Evolutionary conservation across 2,329 filamentous ascomycete genomes (phyloP).

Genomic region (Lomentospora prolificans): DNA sequence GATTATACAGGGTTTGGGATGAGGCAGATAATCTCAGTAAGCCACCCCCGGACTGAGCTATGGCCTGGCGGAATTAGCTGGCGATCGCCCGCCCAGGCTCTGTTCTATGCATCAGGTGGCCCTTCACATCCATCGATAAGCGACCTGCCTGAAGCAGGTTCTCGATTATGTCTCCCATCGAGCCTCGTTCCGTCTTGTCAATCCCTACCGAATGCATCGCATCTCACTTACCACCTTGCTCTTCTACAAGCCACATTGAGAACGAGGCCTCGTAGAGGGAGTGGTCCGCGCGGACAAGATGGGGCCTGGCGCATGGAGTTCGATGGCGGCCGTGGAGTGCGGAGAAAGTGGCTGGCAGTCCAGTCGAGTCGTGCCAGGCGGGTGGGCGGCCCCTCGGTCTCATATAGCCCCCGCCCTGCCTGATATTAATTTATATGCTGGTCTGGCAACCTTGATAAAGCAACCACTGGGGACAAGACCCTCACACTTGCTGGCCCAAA

Average conservation of each 20-base stretch:
- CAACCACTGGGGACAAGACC: background rate
- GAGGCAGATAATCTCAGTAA: background rate
- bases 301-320: too few relatives aligned
- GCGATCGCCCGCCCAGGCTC: too few relatives aligned
- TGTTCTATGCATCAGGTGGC: background rate
- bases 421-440: slow-evolving; percentile 6
- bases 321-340: too few relatives aligned
- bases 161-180: background rate
- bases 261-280: too few relatives aligned
- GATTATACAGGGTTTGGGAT: background rate
- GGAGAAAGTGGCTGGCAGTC: too few relatives aligned
- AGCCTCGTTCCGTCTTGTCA: background rate
- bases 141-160: background rate
- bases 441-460: background rate
- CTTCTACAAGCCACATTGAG: too few relatives aligned
- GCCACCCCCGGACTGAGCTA: too few relatives aligned
- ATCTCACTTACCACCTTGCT: too few relatives aligned
- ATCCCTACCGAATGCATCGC: background rate
- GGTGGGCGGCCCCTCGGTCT: background rate
- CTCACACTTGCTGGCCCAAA: background rate
- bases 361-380: too few relatives aligned
- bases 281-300: too few relatives aligned
- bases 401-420: background rate
- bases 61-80: too few relatives aligned
- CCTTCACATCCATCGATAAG: background rate